phyloP scores from a whole-genome alignment of 805 yeast species.

The Wickerhamomyces chaumierensis region DNA sequence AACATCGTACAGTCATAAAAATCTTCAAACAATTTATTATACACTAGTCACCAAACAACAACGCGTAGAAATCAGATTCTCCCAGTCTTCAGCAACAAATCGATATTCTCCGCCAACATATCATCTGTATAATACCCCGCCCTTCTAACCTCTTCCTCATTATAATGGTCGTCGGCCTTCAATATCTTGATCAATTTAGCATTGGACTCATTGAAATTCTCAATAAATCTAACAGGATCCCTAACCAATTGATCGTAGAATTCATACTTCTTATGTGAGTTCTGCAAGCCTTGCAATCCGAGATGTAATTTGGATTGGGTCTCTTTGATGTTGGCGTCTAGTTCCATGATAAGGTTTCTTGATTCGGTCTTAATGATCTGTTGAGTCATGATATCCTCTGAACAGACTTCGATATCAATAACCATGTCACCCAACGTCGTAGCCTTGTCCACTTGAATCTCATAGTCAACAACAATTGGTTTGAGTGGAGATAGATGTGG shows the following conservation, averaged over 20 bases:
- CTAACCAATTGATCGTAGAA: slow-evolving; percentile 66
- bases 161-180: slow-evolving; percentile 81
- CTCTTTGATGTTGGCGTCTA: slow-evolving; percentile 22
- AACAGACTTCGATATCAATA: slow-evolving; percentile 60
- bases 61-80: slow-evolving; percentile 11
- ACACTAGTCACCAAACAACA: too few species aligned
- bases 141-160: slow-evolving; percentile 80
- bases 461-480: slow-evolving; percentile 71
- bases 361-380: slow-evolving; percentile 21
- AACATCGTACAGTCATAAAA: too few species aligned
- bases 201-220: slow-evolving; percentile 69
- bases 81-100: slow-evolving; percentile 54
- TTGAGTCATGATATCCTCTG: slow-evolving; percentile 20
- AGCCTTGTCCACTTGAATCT: slow-evolving; percentile 64
- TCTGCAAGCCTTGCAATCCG: slow-evolving; percentile 39
- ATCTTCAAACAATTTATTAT: too few species aligned
- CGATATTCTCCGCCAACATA: slow-evolving; percentile 66
- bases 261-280: slow-evolving; percentile 52
- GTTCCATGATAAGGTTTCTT: slow-evolving; percentile 17
- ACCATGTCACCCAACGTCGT: slow-evolving; percentile 73
- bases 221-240: slow-evolving; percentile 68
- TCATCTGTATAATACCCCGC: slow-evolving; percentile 72
- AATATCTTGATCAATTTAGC: slow-evolving; percentile 76
- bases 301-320: slow-evolving; percentile 23
- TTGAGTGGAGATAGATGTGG: slow-evolving; percentile 65